Percentiles rank a stretch among this genome's conserved stretches.
Conservation (phyloP, 2,329 filamentous ascomycete species). For the Talaromyces sp. region DNA sequence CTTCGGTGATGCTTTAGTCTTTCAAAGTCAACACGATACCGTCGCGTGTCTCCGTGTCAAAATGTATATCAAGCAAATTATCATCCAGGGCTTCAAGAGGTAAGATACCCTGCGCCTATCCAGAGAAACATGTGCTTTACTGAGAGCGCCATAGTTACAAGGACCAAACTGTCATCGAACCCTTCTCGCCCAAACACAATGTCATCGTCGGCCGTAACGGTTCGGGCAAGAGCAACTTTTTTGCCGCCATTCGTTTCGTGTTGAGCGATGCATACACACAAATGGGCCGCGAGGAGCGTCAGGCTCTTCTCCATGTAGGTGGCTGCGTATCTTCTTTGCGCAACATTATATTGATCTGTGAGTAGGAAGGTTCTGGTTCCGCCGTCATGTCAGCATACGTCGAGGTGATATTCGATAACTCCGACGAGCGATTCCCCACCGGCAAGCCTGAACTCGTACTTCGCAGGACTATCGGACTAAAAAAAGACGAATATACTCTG, state of each 20-base stretch:
- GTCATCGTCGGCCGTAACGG: conserved; percentile 99
- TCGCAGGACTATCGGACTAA: conserved; percentile 89
- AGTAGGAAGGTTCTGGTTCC: conserved; percentile 83
- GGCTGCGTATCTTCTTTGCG: background rate
- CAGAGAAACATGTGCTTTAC: background rate
- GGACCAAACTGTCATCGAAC: conserved; percentile 97
- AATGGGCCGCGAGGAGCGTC: conserved; percentile 92
- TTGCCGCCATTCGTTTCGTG: conserved; percentile 96
- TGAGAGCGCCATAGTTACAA: conserved; percentile 73
- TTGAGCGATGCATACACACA: conserved; percentile 96
- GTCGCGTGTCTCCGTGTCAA: conserved; percentile 30
- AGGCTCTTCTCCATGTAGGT: conserved; percentile 78
- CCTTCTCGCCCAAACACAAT: conserved; percentile 95
- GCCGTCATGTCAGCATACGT: conserved; percentile 99
- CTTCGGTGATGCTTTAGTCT: conserved; percentile 3
- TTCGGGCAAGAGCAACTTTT: conserved; percentile 99
- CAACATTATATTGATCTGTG: conserved; percentile 16
- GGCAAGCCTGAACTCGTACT: conserved; percentile 87
- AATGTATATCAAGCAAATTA: conserved; percentile 99
- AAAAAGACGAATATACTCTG: conserved; percentile 98
- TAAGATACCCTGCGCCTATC: conserved; percentile 40
- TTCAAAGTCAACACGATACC: background rate
- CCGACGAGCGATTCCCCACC: conserved; percentile 90
- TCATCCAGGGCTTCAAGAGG: conserved; percentile 99
- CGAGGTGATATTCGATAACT: conserved; percentile 98